A percentile compares a stretch with the other conserved stretches of the same genome.
These are phyloP conservation scores for Trichoderma cornu-damae DNA, from an alignment of 2,329 filamentous ascomycete genomes.

Conservation along the genomic window DNA sequence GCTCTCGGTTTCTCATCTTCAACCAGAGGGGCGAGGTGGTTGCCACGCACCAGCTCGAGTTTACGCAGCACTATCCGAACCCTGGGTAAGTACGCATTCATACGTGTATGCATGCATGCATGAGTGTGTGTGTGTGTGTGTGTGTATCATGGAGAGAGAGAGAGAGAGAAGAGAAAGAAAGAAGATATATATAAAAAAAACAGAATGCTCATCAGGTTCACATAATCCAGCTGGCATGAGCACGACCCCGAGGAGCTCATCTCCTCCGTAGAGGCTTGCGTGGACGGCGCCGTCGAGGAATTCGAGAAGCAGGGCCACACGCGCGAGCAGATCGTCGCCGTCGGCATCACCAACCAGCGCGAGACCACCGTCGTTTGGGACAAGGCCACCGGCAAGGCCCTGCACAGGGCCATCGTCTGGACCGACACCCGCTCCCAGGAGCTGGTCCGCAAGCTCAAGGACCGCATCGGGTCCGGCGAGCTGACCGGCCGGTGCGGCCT, in stretches of 20 bases:
- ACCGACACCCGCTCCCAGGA: conserved; percentile 72
- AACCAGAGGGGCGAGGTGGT: conserved; percentile 64
- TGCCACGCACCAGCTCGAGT: conserved; percentile 69
- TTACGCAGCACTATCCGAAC: conserved; percentile 67
- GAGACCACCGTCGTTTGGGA: conserved; percentile 82
- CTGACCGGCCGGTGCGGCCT: conserved; percentile 66
- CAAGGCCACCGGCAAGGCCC: conserved; percentile 65
- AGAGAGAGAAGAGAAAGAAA: too few relatives aligned
- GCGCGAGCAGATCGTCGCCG: conserved; percentile 62
- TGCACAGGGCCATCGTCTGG: conserved; percentile 82
- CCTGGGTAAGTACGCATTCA: conserved; percentile 54
- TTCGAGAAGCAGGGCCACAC: conserved; percentile 66
- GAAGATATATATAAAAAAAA: too few relatives aligned
- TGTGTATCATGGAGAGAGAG: too few relatives aligned
- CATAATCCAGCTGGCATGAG: conserved; percentile 74
- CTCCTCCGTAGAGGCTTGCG: conserved; percentile 66
- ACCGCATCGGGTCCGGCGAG: conserved; percentile 59
- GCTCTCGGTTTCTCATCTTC: conserved; percentile 73
- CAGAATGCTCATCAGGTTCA: neutral
- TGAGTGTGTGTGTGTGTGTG: too few relatives aligned
- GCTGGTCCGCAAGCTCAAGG: conserved; percentile 68
- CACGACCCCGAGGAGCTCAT: conserved; percentile 74
- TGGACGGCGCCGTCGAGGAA: conserved; percentile 64
- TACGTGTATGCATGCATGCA: neutral
- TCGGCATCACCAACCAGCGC: conserved; percentile 80